A percentile compares a stretch with the other conserved stretches of the same genome.
Evolutionary conservation across 768 basidiomycete genomes (phyloP).

Genomic region (Tulasnella sp.): DNA sequence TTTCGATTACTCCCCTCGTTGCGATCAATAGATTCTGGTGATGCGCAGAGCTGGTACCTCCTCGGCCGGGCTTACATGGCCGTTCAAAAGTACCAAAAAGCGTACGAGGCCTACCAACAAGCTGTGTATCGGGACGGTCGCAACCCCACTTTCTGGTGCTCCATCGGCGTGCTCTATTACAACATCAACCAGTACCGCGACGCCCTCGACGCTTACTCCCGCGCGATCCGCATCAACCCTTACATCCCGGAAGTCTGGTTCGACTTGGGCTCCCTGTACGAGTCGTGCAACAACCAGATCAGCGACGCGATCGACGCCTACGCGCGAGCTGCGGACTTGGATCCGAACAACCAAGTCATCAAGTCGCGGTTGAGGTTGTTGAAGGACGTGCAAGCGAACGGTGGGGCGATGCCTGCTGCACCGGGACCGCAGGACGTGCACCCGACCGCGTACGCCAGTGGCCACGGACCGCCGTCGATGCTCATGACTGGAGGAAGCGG

Average conservation of each 20-base stretch:
- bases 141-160: slow-evolving; percentile 99
- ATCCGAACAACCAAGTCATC: slow-evolving; percentile 74
- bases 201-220: slow-evolving; percentile 96
- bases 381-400: slow-evolving; percentile 65
- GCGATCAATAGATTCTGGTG: slow-evolving; percentile 57
- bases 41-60: slow-evolving; percentile 98
- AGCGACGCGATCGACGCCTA: slow-evolving; percentile 98
- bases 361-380: slow-evolving; percentile 67
- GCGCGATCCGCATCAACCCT: slow-evolving; percentile 97
- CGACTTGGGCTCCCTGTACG: slow-evolving; percentile 92
- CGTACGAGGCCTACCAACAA: slow-evolving; percentile 98
- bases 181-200: slow-evolving; percentile 99
- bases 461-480: slow-evolving; percentile 19
- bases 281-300: slow-evolving; percentile 98
- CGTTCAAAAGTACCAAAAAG: slow-evolving; percentile 97
- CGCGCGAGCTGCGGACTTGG: slow-evolving; percentile 86
- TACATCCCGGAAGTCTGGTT: slow-evolving; percentile 96
- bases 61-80: slow-evolving; percentile 98
- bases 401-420: slow-evolving; percentile 63
- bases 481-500: slow-evolving; percentile 1
- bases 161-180: slow-evolving; percentile 97
- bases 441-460: slow-evolving; percentile 73
- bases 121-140: slow-evolving; percentile 98
- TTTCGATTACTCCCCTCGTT: too few relatives aligned
- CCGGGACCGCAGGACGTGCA: slow-evolving; percentile 94